Percentiles rank a stretch among this genome's conserved stretches.
These are phyloP conservation scores for Pleurotus giganteus DNA, from an alignment of 768 basidiomycete genomes.

Conservation along the genomic window DNA sequence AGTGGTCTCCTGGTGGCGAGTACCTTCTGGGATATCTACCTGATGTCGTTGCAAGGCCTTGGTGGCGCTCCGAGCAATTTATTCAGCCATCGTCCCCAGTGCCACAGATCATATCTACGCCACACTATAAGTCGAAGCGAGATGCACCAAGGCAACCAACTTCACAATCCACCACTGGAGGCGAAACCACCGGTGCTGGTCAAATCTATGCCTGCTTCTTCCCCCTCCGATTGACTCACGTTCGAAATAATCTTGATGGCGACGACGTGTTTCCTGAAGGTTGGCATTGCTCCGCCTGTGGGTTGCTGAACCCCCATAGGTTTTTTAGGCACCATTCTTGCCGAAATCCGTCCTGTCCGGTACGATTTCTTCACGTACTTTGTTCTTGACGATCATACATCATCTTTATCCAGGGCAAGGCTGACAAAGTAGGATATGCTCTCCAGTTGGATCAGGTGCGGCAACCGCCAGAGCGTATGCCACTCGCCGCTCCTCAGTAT, in stretches of 20 bases:
- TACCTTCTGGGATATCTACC: background rate
- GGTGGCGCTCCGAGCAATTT: background rate
- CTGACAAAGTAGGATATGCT: background rate
- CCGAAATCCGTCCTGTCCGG: background rate
- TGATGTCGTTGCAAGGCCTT: background rate
- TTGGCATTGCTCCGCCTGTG: background rate
- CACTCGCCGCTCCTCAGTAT: background rate
- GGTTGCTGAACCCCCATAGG: background rate
- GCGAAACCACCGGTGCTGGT: background rate
- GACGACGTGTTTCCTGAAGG: background rate
- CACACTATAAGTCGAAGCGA: background rate
- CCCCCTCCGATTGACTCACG: background rate
- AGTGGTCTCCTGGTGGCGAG: conserved; percentile 3
- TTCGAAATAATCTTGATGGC: background rate
- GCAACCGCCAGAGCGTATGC: background rate
- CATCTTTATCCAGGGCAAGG: background rate
- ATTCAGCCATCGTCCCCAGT: background rate
- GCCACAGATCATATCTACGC: background rate
- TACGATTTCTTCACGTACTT: background rate
- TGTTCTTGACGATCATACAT: background rate
- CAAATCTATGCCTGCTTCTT: background rate
- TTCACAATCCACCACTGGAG: no score
- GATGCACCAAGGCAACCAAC: no score
- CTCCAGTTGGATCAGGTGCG: background rate
- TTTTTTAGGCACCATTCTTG: conserved; percentile 2